Base-by-base conservation (phyloP, 2,329 filamentous ascomycete species). In the Talaromyces pinophilus region DNA sequence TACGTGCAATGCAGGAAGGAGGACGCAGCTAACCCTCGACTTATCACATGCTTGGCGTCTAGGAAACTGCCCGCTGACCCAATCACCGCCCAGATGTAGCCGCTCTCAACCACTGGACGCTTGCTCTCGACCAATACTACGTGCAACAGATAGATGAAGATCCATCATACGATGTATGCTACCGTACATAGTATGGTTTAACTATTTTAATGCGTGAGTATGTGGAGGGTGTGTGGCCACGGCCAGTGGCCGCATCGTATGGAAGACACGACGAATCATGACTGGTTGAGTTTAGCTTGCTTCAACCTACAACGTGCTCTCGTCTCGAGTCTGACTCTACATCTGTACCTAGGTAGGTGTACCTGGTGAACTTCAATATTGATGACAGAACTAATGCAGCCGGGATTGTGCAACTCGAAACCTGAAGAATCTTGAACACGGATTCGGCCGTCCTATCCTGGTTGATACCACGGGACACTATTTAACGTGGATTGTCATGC, bases 11-110 rank as follows among this genome's bases (percentile, higher is more conserved):
- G 46, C 19, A n/a, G 6, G 59, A 62, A 19, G 15, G 7, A 17
- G 5, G 17, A 17, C 46, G 62, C 62, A 64, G 40, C 62, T 59
- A 48, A 22, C 44, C 62, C 40, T 35, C 19, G 52, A 63, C 61
- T 50, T 22, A 22, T 64, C 62, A 64, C 62, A 55, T 10, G 8
- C 61, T 40, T 48, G 59, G 59, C 59, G 28, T 50, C 30, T 13
- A 44, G 28, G 19, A 63, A 38, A 25, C 60, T 33, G 44, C 3
- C 30, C n/a, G 44, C 38, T 17, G 6, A 22, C 15, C 62, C 62
- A 64, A 64, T 64, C 52, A 25, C 38, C 35, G 52, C 19, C 25
- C 10, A 46, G n/a, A 33, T 10, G 15, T 59, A 64, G 54, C 52
- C 62, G 62, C 62, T 33, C 22, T 59, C 40, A 55, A n/a, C 33